Conservation (phyloP, 495 filamentous ascomycete genomes). For the Neurospora sp. region DNA sequence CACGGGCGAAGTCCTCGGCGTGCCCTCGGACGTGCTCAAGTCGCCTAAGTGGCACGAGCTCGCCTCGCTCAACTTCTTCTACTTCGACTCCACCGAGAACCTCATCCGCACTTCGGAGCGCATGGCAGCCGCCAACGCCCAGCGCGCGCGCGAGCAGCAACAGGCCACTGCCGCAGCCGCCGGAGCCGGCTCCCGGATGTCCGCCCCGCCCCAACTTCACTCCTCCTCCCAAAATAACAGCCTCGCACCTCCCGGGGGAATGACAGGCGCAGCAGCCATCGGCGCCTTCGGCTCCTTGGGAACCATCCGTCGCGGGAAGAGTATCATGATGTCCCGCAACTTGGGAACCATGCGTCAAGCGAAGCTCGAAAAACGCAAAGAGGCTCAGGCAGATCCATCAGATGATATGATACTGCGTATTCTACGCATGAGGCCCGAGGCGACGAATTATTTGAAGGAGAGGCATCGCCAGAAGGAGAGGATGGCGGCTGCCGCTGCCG, state of each 20-base stretch:
- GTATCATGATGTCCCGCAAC: conserved; percentile 90
- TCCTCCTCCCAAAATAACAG: not conserved
- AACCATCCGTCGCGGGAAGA: conserved; percentile 72
- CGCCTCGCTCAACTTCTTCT: conserved; percentile 93
- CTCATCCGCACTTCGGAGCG: conserved; percentile 86
- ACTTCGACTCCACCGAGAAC: conserved; percentile 85
- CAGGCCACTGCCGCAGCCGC: conserved; percentile 17
- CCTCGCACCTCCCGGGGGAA: not conserved
- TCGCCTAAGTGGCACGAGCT: conserved; percentile 98
- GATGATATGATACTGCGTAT: conserved; percentile 98
- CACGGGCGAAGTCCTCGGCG: conserved; percentile 75
- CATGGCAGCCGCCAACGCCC: conserved; percentile 85
- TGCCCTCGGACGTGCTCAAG: conserved; percentile 83
- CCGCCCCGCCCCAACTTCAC: conserved; percentile 51
- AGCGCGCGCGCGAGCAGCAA: conserved; percentile 57
- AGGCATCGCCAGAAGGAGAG: conserved; percentile 88
- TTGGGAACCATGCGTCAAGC: conserved; percentile 91
- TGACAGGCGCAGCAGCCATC: conserved; percentile 6
- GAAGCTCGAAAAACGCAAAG: conserved; percentile 90
- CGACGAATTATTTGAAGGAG: conserved; percentile 80
- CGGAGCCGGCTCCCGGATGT: conserved; percentile 42
- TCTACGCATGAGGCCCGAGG: conserved; percentile 90
- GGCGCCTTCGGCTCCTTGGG: conserved; percentile 60
- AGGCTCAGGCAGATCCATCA: conserved; percentile 91
- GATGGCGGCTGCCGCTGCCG: conserved; percentile 78